Conservation (phyloP, 345 rosid species). For the Acer saccharum region DNA sequence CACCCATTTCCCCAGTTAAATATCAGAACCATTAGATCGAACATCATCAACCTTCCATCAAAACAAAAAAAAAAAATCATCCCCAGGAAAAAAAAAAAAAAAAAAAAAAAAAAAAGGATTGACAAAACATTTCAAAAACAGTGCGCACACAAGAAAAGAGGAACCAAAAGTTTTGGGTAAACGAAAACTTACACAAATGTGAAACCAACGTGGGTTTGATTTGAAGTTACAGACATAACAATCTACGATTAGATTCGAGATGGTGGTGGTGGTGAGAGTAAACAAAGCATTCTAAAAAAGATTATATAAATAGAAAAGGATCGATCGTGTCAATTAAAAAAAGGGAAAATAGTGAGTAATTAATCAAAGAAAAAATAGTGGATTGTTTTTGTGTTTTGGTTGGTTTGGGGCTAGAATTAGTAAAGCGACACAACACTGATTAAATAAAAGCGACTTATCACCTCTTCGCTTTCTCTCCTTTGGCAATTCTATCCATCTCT, state of each 20-base stretch:
- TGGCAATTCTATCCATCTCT: conserved; percentile 19
- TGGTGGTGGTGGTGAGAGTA: not conserved
- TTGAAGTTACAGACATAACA: conserved; percentile 9
- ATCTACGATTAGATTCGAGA: conserved; percentile 24
- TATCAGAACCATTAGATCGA: conserved; percentile 9
- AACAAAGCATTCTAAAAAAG: not conserved
- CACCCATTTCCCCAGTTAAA: conserved; percentile 6
- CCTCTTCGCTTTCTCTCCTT: conserved; percentile 32
- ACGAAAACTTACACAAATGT: conserved; percentile 6
- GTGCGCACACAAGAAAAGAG: not conserved
- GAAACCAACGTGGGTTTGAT: not conserved
- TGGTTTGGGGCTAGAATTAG: conserved; percentile 34
- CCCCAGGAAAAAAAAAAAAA: not conserved
- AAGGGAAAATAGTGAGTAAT: not conserved
- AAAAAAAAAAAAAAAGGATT: not conserved
- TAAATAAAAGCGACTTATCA: conserved; percentile 25
- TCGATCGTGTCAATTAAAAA: conserved; percentile 10
- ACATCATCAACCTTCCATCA: not conserved
- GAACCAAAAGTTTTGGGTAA: not conserved
- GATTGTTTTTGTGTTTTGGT: not conserved
- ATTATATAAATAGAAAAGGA: not conserved
- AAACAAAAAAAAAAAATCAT: not conserved
- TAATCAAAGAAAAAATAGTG: not conserved
- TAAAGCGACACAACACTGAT: conserved; percentile 36
- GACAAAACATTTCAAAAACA: not conserved